Percentiles rank a stretch among this genome's conserved stretches.
Evolutionary conservation across 257 asterid genomes (phyloP).

Genomic region (Fraxinus excelsior): DNA sequence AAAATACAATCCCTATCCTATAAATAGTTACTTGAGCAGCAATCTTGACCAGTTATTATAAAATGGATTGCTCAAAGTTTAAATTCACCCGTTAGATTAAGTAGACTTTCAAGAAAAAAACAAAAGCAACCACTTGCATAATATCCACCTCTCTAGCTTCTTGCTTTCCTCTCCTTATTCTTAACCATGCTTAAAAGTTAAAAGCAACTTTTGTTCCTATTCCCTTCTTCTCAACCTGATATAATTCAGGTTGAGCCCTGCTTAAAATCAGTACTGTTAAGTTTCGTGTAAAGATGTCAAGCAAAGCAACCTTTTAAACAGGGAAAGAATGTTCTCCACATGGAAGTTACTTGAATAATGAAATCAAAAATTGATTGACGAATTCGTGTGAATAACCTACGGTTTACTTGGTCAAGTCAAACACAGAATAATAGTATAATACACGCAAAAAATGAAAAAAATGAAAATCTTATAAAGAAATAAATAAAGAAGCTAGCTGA

Average conservation of each 20-base stretch:
- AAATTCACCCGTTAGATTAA: too few relatives aligned
- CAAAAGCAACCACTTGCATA: too few relatives aligned
- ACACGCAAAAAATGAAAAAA: background rate
- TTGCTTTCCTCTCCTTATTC: background rate
- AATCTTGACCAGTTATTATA: background rate
- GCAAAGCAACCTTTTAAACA: too few relatives aligned
- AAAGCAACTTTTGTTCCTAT: too few relatives aligned
- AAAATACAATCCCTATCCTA: background rate
- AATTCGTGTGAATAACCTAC: background rate
- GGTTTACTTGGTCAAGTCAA: constrained; percentile 32
- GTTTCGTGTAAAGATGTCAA: too few relatives aligned
- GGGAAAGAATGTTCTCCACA: too few relatives aligned
- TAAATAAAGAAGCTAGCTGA: background rate
- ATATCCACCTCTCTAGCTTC: background rate
- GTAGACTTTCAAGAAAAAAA: too few relatives aligned
- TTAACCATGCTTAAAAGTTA: background rate
- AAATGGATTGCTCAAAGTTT: background rate
- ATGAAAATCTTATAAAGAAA: background rate
- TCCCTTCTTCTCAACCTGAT: too few relatives aligned
- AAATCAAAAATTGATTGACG: background rate
- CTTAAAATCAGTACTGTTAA: too few relatives aligned
- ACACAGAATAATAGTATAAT: background rate
- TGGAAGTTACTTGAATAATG: background rate
- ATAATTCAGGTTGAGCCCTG: too few relatives aligned
- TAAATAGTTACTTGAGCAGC: background rate